A percentile compares a stretch with the other conserved stretches of the same genome.
Conservation (phyloP, 176 grass and related monocot genomes). For the Leersia perrieri region DNA sequence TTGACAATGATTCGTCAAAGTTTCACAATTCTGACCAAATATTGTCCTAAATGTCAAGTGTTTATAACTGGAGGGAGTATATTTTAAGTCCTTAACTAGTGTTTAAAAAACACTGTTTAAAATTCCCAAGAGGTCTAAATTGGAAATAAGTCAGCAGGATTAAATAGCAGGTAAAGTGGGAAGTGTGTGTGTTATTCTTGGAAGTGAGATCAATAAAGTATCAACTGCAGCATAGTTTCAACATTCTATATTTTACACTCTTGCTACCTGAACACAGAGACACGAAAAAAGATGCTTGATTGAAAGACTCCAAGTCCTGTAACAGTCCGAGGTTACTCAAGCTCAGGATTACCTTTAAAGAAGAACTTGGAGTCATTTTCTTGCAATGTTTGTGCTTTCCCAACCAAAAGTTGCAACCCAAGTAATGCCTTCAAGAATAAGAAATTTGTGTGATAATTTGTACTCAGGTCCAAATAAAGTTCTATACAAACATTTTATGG, state of each 20-base stretch:
- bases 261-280: not conserved
- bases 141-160: not conserved
- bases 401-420: constrained; percentile 76
- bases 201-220: not conserved
- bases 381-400: constrained; percentile 76
- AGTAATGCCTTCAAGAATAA: constrained; percentile 67
- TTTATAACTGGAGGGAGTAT: too few relatives aligned
- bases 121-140: not conserved
- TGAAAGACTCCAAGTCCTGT: not conserved
- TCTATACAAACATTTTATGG: not conserved
- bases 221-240: not conserved
- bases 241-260: not conserved
- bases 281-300: not conserved
- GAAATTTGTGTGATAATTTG: constrained; percentile 16
- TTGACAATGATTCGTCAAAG: not conserved
- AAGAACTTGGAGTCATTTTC: constrained; percentile 79
- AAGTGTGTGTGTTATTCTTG: not conserved
- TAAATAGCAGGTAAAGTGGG: constrained; percentile 10
- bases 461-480: constrained; percentile 5
- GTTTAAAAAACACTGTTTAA: not conserved
- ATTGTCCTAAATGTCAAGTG: not conserved
- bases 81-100: not conserved
- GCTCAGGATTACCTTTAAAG: constrained; percentile 58
- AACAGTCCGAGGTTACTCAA: constrained; percentile 6
- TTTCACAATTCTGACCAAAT: not conserved